Percentiles rank a stretch among this genome's conserved stretches.
These are phyloP conservation scores for Scortechinia acanthostroma DNA, from an alignment of 2,329 filamentous ascomycete species.

Conservation along the genomic window DNA sequence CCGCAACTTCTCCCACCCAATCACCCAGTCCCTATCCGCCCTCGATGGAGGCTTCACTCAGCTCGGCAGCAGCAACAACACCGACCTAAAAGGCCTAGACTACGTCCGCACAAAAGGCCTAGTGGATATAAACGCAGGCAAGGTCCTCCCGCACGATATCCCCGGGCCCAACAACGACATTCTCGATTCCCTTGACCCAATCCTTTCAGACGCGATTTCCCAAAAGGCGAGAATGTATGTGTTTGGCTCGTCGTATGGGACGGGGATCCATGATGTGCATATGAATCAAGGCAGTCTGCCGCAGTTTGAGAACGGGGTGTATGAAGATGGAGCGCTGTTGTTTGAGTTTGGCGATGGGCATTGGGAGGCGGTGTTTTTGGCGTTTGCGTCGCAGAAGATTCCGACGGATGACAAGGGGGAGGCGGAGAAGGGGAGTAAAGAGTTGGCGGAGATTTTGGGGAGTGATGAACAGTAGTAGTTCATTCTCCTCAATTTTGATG, in stretches of 20 bases:
- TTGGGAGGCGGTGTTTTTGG: constrained; percentile 20
- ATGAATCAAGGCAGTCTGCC: constrained; percentile 20
- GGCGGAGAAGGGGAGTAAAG: constrained; percentile 7
- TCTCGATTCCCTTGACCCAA: constrained; percentile 15
- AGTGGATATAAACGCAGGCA: constrained; percentile 12
- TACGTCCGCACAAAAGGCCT: constrained; percentile 6
- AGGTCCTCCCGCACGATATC: not conserved
- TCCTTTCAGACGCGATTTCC: constrained; percentile 16
- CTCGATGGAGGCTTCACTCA: constrained; percentile 13
- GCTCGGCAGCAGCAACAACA: not conserved
- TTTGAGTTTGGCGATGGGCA: constrained; percentile 18
- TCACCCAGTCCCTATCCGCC: constrained; percentile 11
- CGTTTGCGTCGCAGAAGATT: constrained; percentile 18
- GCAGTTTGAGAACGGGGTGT: constrained; percentile 15
- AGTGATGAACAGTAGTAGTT: too few relatives aligned
- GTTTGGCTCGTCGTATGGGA: constrained; percentile 16
- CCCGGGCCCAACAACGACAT: not conserved
- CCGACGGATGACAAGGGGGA: constrained; percentile 15
- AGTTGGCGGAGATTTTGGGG: constrained; percentile 5
- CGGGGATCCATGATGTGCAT: constrained; percentile 20
- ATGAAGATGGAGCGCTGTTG: constrained; percentile 16
- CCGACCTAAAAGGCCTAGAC: constrained; percentile 10
- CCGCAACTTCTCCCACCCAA: constrained; percentile 13
- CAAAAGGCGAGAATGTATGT: constrained; percentile 18
- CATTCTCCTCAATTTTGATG: too few relatives aligned